Base-by-base conservation (phyloP, 1,284 basidiomycete species). In the Waitea zeae region DNA sequence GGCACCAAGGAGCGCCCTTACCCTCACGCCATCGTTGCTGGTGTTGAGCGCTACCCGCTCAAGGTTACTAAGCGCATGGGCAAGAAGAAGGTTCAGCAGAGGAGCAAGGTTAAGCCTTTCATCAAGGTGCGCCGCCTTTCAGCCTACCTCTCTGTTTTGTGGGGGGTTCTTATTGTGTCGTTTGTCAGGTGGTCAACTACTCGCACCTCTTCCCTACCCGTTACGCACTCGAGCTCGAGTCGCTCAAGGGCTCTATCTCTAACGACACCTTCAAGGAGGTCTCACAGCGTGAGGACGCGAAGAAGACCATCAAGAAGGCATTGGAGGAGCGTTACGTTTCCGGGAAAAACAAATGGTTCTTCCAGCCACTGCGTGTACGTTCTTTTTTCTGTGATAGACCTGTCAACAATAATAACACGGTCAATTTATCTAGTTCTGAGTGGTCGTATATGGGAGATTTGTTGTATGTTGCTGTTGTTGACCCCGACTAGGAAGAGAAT, bases 31-130 rank as follows among this genome's bases (percentile, higher is more conserved):
- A 78, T 96, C 51, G 89, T 95, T 54, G 90, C 88, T 44, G 90
- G 90, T 47, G 71, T 96, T 56, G 90, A 96, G 67, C 74, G 88
- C 47, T 95, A 93, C 75, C 90, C 90, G 20, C 68, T 81, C 54
- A 95, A 95, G 67, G 89, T 95, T 43, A 93, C 88, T 49, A 82
- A 80, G 57, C 79, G 83, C 46, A 96, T 96, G 90, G 87, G 90
- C 48, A 75, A 84, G 57, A 96, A 93, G 73, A 88, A 84, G 61
- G 60, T 95, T 44, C 72, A 79, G 48, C 72, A 70, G 62, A 70
- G 90, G 64, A 87, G 74, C 63, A 90, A 89, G 64, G 79, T 96
- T 58, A 96, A 96, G 74, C 90, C 90, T 48, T 96, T 96, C 62
- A 89, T 96, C 70, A 95, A 95, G 76, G 89, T 92, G 46, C 46